These are phyloP conservation scores for Fusarium sp. DNA, from an alignment of 2,329 filamentous ascomycete genomes.

Conservation along the genomic window DNA sequence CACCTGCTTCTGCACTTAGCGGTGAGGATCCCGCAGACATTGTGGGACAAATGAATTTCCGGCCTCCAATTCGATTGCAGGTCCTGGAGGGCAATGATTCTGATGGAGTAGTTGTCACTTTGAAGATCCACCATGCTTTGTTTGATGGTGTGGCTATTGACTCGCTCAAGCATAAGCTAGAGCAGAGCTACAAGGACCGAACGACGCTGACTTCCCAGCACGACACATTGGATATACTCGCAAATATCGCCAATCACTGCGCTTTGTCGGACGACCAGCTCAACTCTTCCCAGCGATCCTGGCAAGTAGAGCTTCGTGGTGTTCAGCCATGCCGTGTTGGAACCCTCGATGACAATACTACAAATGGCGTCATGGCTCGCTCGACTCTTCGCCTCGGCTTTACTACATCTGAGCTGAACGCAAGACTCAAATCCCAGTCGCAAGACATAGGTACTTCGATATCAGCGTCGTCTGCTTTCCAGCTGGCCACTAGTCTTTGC, in stretches of 20 bases:
- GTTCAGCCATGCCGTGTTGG: constrained; percentile 15
- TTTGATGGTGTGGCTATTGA: constrained; percentile 24
- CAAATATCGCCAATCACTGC: constrained; percentile 1
- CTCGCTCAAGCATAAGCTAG: constrained; percentile 10
- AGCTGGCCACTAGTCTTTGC: constrained; percentile 19
- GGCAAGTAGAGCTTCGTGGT: constrained; percentile 1
- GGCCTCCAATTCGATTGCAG: constrained; percentile 1
- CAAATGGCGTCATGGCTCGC: constrained; percentile 6
- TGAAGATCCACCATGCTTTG: constrained; percentile 29
- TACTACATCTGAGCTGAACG: constrained; percentile 2
- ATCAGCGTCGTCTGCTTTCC: constrained; percentile 11
- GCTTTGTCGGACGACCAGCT: background rate
- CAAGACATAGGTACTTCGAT: background rate
- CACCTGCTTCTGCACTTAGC: background rate
- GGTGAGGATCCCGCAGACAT: background rate
- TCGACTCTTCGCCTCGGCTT: constrained; percentile 1
- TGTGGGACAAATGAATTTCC: constrained; percentile 6
- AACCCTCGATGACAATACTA: background rate
- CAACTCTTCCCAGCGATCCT: background rate
- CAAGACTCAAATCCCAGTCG: constrained; percentile 5
- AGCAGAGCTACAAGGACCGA: background rate
- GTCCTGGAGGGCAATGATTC: rapidly evolving
- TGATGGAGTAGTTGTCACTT: background rate
- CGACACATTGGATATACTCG: background rate
- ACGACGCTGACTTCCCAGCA: rapidly evolving